Evolutionary conservation across 1,284 basidiomycete species (phyloP).

Genomic region (Cystobasidium pallidum): DNA sequence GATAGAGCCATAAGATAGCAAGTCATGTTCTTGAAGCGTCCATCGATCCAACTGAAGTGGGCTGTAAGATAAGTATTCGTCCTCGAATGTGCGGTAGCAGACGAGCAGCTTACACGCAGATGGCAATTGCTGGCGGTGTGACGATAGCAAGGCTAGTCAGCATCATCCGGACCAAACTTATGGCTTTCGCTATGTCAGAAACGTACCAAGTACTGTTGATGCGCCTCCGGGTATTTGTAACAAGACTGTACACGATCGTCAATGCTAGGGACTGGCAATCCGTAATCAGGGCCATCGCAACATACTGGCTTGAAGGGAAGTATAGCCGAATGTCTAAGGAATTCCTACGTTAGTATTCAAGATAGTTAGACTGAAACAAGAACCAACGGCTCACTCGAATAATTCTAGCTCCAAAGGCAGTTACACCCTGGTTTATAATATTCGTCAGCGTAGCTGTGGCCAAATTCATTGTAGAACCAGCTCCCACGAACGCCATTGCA

Average conservation of each 20-base stretch:
- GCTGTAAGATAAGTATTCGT: neutral
- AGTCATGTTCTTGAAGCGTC: constrained; percentile 4
- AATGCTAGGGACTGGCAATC: no score
- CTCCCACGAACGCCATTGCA: constrained; percentile 6
- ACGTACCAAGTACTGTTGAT: neutral
- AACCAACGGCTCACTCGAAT: neutral
- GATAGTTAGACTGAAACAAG: no score
- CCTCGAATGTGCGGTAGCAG: neutral
- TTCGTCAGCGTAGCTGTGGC: no score
- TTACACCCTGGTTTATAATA: neutral
- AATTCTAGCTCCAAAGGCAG: constrained; percentile 1
- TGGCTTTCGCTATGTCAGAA: neutral
- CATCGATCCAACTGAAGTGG: constrained; percentile 1
- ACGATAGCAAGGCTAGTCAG: no score
- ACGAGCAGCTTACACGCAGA: constrained; percentile 5
- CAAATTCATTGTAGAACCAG: no score
- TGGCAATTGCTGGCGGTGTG: neutral
- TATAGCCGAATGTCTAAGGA: neutral
- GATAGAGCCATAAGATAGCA: constrained; percentile 2
- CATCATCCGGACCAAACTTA: neutral
- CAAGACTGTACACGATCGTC: neutral
- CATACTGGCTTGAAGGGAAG: constrained; percentile 5
- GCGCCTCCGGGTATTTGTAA: neutral
- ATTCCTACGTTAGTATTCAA: neutral
- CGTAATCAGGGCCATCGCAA: neutral